Base-by-base conservation (phyloP, 2,329 filamentous ascomycete genomes). In the Cordyceps fumosorosea region DNA sequence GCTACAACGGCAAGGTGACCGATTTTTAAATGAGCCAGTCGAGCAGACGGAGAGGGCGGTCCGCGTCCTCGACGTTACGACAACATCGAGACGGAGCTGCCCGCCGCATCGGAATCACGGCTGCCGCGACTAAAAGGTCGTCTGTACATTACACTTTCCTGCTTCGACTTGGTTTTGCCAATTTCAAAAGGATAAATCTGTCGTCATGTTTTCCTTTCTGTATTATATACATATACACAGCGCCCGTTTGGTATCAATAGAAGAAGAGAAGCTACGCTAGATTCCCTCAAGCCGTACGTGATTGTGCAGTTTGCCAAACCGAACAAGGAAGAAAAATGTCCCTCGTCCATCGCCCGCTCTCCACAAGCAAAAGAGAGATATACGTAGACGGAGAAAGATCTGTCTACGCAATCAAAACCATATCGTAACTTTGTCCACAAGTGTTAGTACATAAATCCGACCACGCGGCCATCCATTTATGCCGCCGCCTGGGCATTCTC, bases 1-100 rank as follows among this genome's bases (percentile, higher is more conserved):
- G 91, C 74, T 99, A 90, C 75, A 97, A 97, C 75, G 95, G 95
- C 53, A 81, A 93, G 66, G 93, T 96, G 60, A 98, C 93, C 26
- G 95, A 99, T 76, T 99, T 99, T 64, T 86, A 68, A 71, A 48
- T 6, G 29, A 29, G 29, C 29, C 29, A 29, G 14, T 20, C 18
- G 42, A 8, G 42, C 7, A 10, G 3, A 34, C 16, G 5, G 20
- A 29, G n/a, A 34, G 29, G n/a, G 20, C 12, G 34, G 11, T 11
- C 34, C 34, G 10, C 12, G 2, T 14, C 34, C 3, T 37, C 3
- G n/a, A 16, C 0, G n/a, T 20, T 11, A 5, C 10, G 44, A 47
- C 11, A 47, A 47, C n/a, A 11, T 7, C n/a, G 20, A 22, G 7
- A 22, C n/a, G n/a, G 18, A 11, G 4, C 16, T n/a, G n/a, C 44